Percentiles rank a stretch among this genome's conserved stretches.
Conservation (phyloP, 2,329 filamentous ascomycete species). For the Shiraia sp. region DNA sequence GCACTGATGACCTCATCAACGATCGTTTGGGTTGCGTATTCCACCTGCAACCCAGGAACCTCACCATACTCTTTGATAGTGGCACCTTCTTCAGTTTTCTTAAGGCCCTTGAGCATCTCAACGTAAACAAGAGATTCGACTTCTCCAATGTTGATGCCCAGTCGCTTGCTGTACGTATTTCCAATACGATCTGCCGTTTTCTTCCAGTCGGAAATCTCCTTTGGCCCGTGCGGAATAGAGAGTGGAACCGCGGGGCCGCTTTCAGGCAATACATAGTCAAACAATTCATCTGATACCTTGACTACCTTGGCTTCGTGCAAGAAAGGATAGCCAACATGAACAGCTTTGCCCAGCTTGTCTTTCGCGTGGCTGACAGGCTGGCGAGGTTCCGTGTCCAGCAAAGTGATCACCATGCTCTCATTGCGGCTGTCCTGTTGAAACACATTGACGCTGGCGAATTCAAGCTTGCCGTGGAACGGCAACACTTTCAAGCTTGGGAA, state of each 20-base stretch:
- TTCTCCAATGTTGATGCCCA: slow-evolving; percentile 82
- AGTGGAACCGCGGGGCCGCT: slow-evolving; percentile 65
- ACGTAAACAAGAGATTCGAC: slow-evolving; percentile 91
- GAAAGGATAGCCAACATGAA: slow-evolving; percentile 94
- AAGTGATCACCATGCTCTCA: slow-evolving; percentile 90
- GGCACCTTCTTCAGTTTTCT: slow-evolving; percentile 87
- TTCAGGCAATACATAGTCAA: slow-evolving; percentile 76
- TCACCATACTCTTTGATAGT: slow-evolving; percentile 90
- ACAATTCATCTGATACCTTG: slow-evolving; percentile 89
- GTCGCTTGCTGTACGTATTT: slow-evolving; percentile 83
- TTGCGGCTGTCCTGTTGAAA: slow-evolving; percentile 96
- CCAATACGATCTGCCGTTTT: slow-evolving; percentile 85
- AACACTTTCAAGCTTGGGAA: slow-evolving; percentile 90
- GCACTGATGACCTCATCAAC: slow-evolving; percentile 90
- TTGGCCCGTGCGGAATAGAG: slow-evolving; percentile 70
- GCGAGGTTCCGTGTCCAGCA: slow-evolving; percentile 73
- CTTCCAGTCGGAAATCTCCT: slow-evolving; percentile 80
- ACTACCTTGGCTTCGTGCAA: slow-evolving; percentile 90
- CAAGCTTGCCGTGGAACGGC: slow-evolving; percentile 78
- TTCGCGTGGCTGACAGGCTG: slow-evolving; percentile 74
- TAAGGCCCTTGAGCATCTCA: slow-evolving; percentile 88
- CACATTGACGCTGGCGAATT: slow-evolving; percentile 87
- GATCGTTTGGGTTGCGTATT: slow-evolving; percentile 88
- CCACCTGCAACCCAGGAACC: slow-evolving; percentile 81
- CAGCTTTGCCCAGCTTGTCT: slow-evolving; percentile 77